phyloP scores from a whole-genome alignment of 768 basidiomycete species.

The Clavulina sp. region DNA sequence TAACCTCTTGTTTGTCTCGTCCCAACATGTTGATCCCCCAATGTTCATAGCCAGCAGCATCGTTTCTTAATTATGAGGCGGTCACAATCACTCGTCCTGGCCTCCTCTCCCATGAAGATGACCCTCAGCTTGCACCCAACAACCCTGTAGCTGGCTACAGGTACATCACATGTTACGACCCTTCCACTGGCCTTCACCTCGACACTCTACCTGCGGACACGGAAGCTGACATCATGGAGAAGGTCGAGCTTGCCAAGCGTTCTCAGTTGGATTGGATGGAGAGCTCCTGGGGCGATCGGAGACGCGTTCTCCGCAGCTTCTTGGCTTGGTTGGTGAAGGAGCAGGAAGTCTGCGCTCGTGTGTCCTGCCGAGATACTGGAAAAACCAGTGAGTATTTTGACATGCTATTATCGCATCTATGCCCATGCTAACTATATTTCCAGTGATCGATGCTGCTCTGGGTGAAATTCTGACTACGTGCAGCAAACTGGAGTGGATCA shows the following conservation, averaged over 20 bases:
- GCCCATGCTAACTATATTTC: constrained; percentile 3
- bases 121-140: constrained; percentile 36
- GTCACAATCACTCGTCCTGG: constrained; percentile 33
- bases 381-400: constrained; percentile 57
- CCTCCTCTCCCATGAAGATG: constrained; percentile 45
- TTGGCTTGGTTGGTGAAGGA: constrained; percentile 88
- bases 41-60: background rate
- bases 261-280: constrained; percentile 62
- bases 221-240: constrained; percentile 48
- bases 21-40: background rate
- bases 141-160: constrained; percentile 28
- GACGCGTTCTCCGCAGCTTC: constrained; percentile 70
- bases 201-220: constrained; percentile 62
- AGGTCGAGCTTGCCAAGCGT: constrained; percentile 42
- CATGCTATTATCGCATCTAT: background rate
- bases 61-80: background rate
- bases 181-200: constrained; percentile 71
- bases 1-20: too few species aligned
- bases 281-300: constrained; percentile 61
- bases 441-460: constrained; percentile 84
- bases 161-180: constrained; percentile 86
- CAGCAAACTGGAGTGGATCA: constrained; percentile 84
- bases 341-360: constrained; percentile 67
- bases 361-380: constrained; percentile 86
- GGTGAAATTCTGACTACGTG: constrained; percentile 93